Conservation (phyloP, 2,329 filamentous ascomycete genomes). For the Pestalotiopsis sp. region DNA sequence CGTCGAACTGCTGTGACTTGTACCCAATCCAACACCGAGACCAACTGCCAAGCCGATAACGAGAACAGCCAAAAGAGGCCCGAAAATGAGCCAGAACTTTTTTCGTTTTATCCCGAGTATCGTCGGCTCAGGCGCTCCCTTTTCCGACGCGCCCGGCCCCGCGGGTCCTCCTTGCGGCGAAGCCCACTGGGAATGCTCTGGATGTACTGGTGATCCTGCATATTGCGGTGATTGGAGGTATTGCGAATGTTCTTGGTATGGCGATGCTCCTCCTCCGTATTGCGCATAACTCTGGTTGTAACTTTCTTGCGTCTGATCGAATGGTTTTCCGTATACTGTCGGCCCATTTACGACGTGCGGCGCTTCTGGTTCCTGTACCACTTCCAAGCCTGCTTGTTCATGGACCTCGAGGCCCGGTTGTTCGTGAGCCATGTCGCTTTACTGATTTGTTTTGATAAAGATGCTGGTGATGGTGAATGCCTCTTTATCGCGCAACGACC, state of each 20-base stretch:
- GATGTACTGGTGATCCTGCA: background rate
- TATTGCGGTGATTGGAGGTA: constrained; percentile 6
- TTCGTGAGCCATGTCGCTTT: constrained; percentile 6
- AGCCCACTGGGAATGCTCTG: constrained; percentile 1
- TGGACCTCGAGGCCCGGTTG: constrained; percentile 6
- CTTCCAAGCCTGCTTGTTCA: constrained; percentile 23
- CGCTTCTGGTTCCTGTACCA: constrained; percentile 20
- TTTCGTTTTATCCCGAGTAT: constrained; percentile 23
- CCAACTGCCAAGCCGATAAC: constrained; percentile 27
- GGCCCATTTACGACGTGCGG: constrained; percentile 24
- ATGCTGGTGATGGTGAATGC: background rate
- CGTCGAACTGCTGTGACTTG: background rate
- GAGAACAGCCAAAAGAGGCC: constrained; percentile 24
- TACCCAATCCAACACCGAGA: constrained; percentile 25
- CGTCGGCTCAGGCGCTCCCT: constrained; percentile 4
- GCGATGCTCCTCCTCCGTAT: constrained; percentile 13
- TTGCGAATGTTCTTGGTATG: constrained; percentile 9
- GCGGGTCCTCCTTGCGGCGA: background rate
- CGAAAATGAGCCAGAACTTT: constrained; percentile 28
- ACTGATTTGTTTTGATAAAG: background rate
- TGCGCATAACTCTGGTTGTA: constrained; percentile 9
- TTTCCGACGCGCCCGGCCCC: constrained; percentile 9
- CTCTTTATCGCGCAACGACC: background rate
- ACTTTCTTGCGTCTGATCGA: constrained; percentile 14
- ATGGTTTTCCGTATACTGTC: constrained; percentile 18